Conservation (phyloP, 148 eudicot genomes). For the Gaultheria prostrata region DNA sequence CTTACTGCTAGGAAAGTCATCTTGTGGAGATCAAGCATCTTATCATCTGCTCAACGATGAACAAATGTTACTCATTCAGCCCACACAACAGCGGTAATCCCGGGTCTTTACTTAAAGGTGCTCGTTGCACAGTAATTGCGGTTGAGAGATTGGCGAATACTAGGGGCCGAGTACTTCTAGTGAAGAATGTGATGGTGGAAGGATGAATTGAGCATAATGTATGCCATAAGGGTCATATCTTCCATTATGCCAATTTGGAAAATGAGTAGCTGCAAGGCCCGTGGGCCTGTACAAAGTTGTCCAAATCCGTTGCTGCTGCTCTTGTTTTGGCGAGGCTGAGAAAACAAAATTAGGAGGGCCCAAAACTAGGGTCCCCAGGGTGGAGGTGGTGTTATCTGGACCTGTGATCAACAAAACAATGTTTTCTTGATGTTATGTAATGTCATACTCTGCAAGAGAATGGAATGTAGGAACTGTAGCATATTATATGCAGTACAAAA, state of each 20-base stretch:
- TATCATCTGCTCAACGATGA: not conserved
- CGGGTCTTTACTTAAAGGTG: not conserved
- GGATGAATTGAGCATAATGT: constrained; percentile 28
- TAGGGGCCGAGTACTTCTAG: constrained; percentile 32
- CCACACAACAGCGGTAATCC: not conserved
- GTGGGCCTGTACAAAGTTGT: constrained; percentile 36
- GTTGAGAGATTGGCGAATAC: constrained; percentile 27
- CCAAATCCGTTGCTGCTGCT: constrained; percentile 40
- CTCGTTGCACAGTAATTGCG: constrained; percentile 47
- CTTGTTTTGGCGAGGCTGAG: constrained; percentile 21
- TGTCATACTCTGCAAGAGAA: not conserved
- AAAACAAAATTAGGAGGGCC: constrained; percentile 16
- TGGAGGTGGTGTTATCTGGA: constrained; percentile 27
- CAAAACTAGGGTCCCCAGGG: constrained; percentile 26
- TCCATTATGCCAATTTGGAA: constrained; percentile 43
- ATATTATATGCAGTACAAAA: not conserved
- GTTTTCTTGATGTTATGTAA: not conserved
- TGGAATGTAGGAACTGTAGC: not conserved
- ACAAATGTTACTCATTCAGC: not conserved
- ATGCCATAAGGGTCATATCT: constrained; percentile 28
- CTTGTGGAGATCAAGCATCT: not conserved
- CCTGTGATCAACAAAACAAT: constrained; percentile 18
- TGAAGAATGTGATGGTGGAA: constrained; percentile 32
- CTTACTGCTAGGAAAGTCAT: not conserved
- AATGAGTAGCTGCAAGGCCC: constrained; percentile 30